Evolutionary conservation across 305 asterid species (phyloP).

Genomic region (Striga hermonthica): DNA sequence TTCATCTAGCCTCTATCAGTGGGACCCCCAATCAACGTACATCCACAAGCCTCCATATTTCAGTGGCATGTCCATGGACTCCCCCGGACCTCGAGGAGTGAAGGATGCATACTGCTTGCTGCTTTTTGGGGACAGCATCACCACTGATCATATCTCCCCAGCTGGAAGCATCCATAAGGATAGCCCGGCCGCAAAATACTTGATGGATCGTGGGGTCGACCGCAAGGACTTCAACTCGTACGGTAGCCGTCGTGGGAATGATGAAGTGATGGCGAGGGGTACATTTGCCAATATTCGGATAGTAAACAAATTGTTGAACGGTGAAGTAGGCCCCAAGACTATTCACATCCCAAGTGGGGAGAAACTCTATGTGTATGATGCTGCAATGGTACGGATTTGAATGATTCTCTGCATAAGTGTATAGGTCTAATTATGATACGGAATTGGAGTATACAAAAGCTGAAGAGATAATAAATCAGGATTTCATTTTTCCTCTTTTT

Average conservation of each 20-base stretch:
- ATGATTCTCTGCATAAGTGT: not conserved
- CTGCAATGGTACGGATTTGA: slow-evolving; percentile 53
- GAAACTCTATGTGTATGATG: slow-evolving; percentile 74
- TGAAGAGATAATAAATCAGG: not conserved
- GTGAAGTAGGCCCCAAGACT: slow-evolving; percentile 91
- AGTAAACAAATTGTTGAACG: slow-evolving; percentile 70
- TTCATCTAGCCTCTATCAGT: slow-evolving; percentile 63
- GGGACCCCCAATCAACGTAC: slow-evolving; percentile 81
- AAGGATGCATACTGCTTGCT: slow-evolving; percentile 84
- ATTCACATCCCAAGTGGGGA: slow-evolving; percentile 82
- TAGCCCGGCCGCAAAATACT: slow-evolving; percentile 82
- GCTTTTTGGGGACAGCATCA: slow-evolving; percentile 87
- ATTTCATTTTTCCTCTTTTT: slow-evolving; percentile 3
- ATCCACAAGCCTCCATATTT: slow-evolving; percentile 95
- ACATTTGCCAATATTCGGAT: slow-evolving; percentile 88
- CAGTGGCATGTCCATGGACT: slow-evolving; percentile 73
- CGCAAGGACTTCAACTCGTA: slow-evolving; percentile 82
- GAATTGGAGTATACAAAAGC: not conserved
- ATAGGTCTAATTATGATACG: too few relatives aligned
- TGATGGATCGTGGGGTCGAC: slow-evolving; percentile 75
- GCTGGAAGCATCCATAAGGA: slow-evolving; percentile 94
- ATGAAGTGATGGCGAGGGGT: slow-evolving; percentile 94
- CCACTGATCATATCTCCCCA: slow-evolving; percentile 94
- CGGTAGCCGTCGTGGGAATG: slow-evolving; percentile 96
- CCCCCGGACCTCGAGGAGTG: slow-evolving; percentile 77